A percentile compares a stretch with the other conserved stretches of the same genome.
phyloP scores from a whole-genome alignment of 2,329 filamentous ascomycete genomes.

The Venturia carpophila region DNA sequence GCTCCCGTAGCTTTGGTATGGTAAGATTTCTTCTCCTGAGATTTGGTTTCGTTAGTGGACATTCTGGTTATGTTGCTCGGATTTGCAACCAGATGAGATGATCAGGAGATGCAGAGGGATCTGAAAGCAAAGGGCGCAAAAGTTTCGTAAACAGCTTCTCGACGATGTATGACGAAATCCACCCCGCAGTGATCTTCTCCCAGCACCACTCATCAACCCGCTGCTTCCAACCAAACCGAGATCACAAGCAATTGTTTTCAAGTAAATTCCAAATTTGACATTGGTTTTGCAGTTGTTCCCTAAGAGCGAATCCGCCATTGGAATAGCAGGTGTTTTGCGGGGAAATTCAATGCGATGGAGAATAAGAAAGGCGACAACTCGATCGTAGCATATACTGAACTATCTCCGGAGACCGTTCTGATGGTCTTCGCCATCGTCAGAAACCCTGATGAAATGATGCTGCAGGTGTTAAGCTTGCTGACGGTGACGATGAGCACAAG shows the following conservation, averaged over 20 bases:
- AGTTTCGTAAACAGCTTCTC: not conserved
- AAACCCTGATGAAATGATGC: too few species aligned
- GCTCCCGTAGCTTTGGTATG: slow-evolving; percentile 65
- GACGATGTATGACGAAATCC: slow-evolving; percentile 5
- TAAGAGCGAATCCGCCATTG: not conserved
- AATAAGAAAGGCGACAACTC: not conserved
- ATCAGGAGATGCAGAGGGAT: not conserved
- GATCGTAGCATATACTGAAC: too few species aligned
- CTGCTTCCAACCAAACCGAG: not conserved
- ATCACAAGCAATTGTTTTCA: too few species aligned
- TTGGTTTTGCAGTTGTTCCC: not conserved
- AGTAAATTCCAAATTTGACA: not conserved
- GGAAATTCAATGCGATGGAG: not conserved
- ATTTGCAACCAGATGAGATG: not conserved
- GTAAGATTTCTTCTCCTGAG: slow-evolving; percentile 50
- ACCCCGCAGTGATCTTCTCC: slow-evolving; percentile 1
- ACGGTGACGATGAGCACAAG: too few species aligned
- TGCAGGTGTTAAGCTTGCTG: too few species aligned
- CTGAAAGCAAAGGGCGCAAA: not conserved
- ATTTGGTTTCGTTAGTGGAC: slow-evolving; percentile 8
- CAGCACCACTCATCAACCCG: not conserved
- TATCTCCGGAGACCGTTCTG: too few species aligned
- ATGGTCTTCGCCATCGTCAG: too few species aligned
- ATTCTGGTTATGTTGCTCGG: not conserved
- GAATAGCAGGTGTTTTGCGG: too few species aligned